Percentiles rank a stretch among this genome's conserved stretches.
These are phyloP conservation scores for Nakazawaea ernobii DNA, from an alignment of 805 yeast genomes.

Conservation along the genomic window DNA sequence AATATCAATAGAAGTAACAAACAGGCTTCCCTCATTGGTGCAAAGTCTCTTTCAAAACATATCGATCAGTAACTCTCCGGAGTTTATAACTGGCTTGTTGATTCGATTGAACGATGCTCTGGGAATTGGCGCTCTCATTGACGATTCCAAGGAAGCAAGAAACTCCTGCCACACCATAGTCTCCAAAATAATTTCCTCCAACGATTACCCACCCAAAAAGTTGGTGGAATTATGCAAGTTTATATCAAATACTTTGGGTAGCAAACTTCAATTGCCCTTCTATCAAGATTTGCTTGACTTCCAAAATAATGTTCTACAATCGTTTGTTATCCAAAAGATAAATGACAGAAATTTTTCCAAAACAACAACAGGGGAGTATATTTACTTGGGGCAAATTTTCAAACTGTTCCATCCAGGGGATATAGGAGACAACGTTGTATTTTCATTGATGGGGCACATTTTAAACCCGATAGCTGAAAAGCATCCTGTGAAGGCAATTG, in stretches of 20 bases:
- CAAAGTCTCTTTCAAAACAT: not conserved
- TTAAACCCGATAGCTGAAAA: slow-evolving; percentile 8
- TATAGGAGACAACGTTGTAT: not conserved
- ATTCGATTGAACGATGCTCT: slow-evolving; percentile 7
- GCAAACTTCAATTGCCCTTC: slow-evolving; percentile 5
- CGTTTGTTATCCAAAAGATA: slow-evolving; percentile 3
- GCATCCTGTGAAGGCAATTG: slow-evolving; percentile 3
- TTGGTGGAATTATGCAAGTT: slow-evolving; percentile 7
- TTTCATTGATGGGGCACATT: not conserved
- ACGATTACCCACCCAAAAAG: not conserved
- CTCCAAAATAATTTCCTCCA: not conserved
- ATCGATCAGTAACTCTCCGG: not conserved
- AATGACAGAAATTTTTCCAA: slow-evolving; percentile 4
- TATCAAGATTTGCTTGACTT: slow-evolving; percentile 6
- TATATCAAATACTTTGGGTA: slow-evolving; percentile 10
- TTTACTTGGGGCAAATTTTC: slow-evolving; percentile 1
- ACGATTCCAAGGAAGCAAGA: slow-evolving; percentile 2
- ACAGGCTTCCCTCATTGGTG: slow-evolving; percentile 5
- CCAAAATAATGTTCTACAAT: not conserved
- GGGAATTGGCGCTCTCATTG: slow-evolving; percentile 8
- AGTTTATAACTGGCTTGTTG: slow-evolving; percentile 1
- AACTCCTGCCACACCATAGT: slow-evolving; percentile 8
- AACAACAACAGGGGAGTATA: slow-evolving; percentile 1
- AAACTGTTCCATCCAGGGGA: not conserved
- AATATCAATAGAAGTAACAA: not conserved